phyloP scores from a whole-genome alignment of 257 asterid genomes.

The Knoxia roxburghii region DNA sequence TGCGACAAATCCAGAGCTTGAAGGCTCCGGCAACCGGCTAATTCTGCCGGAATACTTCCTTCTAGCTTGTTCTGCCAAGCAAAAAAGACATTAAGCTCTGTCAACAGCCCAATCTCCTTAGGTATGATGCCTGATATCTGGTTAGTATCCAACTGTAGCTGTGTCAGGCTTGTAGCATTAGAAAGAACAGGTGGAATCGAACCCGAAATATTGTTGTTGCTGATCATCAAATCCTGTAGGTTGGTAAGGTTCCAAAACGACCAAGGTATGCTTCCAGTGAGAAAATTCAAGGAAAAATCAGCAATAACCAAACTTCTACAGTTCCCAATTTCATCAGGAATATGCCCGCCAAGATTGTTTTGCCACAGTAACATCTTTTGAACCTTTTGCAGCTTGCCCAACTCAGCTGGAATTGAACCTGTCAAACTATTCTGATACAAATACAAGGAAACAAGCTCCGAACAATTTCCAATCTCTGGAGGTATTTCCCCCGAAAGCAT shows the following conservation, averaged over 20 bases:
- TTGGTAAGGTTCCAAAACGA: constrained; percentile 53
- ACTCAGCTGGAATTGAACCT: constrained; percentile 51
- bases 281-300: constrained; percentile 51
- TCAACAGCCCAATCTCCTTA: constrained; percentile 45
- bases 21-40: constrained; percentile 62
- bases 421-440: constrained; percentile 56
- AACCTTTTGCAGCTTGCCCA: constrained; percentile 62
- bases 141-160: constrained; percentile 65
- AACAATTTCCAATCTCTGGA: constrained; percentile 52
- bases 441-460: constrained; percentile 57
- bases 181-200: constrained; percentile 64
- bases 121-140: constrained; percentile 66
- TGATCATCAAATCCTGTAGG: constrained; percentile 69
- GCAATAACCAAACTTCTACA: constrained; percentile 42
- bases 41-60: constrained; percentile 53
- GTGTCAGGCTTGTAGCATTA: constrained; percentile 48
- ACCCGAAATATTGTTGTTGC: constrained; percentile 71
- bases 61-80: constrained; percentile 80
- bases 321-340: constrained; percentile 58
- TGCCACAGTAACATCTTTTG: constrained; percentile 66
- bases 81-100: constrained; percentile 50
- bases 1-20: constrained; percentile 69
- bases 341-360: constrained; percentile 46
- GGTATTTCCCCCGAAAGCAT: constrained; percentile 71
- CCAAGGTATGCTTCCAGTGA: constrained; percentile 49